Percentiles rank a stretch among this genome's conserved stretches.
These are phyloP conservation scores for Aquanectria penicillioides DNA, from an alignment of 2,329 filamentous ascomycete species.

Conservation along the genomic window DNA sequence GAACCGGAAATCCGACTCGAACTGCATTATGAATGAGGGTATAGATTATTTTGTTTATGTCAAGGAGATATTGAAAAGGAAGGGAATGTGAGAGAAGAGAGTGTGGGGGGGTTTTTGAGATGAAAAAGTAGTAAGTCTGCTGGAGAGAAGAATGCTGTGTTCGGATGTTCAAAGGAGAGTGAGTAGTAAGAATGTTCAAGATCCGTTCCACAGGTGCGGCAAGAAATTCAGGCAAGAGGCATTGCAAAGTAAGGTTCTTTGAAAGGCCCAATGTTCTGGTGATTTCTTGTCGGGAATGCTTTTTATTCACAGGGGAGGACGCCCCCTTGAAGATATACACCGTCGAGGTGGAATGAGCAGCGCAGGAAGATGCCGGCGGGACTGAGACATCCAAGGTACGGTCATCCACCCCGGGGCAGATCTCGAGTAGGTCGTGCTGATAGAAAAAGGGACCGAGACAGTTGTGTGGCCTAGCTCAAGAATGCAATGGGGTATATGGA, in stretches of 20 bases:
- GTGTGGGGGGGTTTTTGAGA: background rate
- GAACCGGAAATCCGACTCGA: conserved; percentile 51
- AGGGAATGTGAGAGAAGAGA: background rate
- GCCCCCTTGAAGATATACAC: conserved; percentile 53
- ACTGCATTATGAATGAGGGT: conserved; percentile 46
- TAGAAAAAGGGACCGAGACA: conserved; percentile 48
- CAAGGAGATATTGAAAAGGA: conserved; percentile 6
- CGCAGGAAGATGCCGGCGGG: conserved; percentile 43
- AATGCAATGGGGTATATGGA: conserved; percentile 47
- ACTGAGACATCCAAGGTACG: conserved; percentile 49
- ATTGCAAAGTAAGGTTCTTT: conserved; percentile 28
- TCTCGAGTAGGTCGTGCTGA: conserved; percentile 43
- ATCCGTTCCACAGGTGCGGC: conserved; percentile 26
- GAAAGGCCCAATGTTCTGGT: conserved; percentile 23
- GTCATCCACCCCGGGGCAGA: conserved; percentile 47
- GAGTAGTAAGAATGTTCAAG: conserved; percentile 26
- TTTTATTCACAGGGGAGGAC: conserved; percentile 46
- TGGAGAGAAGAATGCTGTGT: conserved; percentile 10
- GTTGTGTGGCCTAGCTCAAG: conserved; percentile 41
- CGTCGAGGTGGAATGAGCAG: conserved; percentile 50
- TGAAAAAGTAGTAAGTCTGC: conserved; percentile 7
- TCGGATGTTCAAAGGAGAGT: conserved; percentile 24
- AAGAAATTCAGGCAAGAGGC: conserved; percentile 24
- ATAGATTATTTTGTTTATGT: conserved; percentile 18
- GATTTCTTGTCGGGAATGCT: conserved; percentile 50